Base-by-base conservation (phyloP, 1,139 yeast species). In the Dujonia santamariae region DNA sequence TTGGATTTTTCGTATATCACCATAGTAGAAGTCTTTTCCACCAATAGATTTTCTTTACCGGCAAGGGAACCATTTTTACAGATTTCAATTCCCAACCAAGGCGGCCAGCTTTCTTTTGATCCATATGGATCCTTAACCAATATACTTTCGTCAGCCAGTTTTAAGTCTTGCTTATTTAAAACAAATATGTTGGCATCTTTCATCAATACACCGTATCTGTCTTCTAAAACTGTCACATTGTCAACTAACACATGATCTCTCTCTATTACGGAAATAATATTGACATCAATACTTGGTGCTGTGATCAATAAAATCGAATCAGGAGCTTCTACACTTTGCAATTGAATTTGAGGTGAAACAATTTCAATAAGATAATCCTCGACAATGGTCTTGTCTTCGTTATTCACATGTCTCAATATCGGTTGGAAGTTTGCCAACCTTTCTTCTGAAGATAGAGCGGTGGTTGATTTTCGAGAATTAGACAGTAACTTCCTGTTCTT, bases 341-440 rank as follows among this genome's bases (percentile, higher is more conserved):
- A 56, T 52, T 90, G 95, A 34, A 92, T 77, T 53, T 92, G 97
- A 0, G 98, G 97, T 1, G 90, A 75, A 9, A 86, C 67, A 25
- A 90, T 69, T 39, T 85, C 85, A 30, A 90, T 68, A 42, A 80
- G 55, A 48, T 77, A 85, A 34, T 82, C 78, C 43, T 82, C 86
- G 14, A 71, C 71, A 4, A 78, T 63, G n/a, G 52, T 56, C 38
- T 77, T 75, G 32, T 62, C 56, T 6, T 60, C 59, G 2, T 59
- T 48, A 2, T 46, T 44, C 1, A 72, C 58, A 21, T 62, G 56
- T 18, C 74, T 67, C 19, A 85, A 50, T 30, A 72, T 75, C 15
- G 67, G 57, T 37, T 82, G 80, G 49, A 83, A 80, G 14, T 64
- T 56, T 4, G 63, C 63, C 3, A 63, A 32, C 26, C 65, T 42